Percentiles rank a stretch among this genome's conserved stretches.
phyloP scores from a whole-genome alignment of 305 asterid genomes.

The Solanum hybrid region DNA sequence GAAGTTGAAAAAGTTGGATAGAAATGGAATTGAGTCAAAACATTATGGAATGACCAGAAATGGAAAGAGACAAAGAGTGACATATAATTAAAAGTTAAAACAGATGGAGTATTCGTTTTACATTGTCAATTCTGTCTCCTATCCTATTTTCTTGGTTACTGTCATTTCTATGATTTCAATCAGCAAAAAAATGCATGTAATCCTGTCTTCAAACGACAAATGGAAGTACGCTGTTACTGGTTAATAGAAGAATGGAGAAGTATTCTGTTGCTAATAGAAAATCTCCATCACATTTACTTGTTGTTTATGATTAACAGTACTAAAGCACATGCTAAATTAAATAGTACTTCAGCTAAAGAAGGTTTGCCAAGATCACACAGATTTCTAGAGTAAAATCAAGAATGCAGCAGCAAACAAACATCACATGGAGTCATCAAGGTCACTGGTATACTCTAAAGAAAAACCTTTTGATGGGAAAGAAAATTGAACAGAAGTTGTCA shows the following conservation, averaged over 20 bases:
- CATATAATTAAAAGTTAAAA: background rate
- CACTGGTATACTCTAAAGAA: background rate
- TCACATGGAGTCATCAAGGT: background rate
- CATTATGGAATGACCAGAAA: background rate
- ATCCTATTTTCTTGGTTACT: background rate
- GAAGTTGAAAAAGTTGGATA: background rate
- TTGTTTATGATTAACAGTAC: background rate
- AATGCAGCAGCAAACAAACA: background rate
- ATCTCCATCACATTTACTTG: background rate
- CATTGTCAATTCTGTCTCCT: background rate
- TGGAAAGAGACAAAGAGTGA: background rate
- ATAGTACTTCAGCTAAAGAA: background rate
- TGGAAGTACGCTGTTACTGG: background rate
- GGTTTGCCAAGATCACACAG: background rate
- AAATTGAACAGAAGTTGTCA: slow-evolving; percentile 1
- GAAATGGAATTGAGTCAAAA: background rate
- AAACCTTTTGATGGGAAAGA: background rate
- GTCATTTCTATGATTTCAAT: background rate
- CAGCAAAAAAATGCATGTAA: background rate
- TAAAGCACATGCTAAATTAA: background rate
- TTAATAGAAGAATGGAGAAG: background rate
- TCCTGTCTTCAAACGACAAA: background rate
- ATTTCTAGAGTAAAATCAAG: background rate
- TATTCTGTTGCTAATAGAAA: background rate
- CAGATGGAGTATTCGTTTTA: background rate